phyloP scores from a whole-genome alignment of 2,329 filamentous ascomycete genomes.

The Ophiostoma himal-ulmi region DNA sequence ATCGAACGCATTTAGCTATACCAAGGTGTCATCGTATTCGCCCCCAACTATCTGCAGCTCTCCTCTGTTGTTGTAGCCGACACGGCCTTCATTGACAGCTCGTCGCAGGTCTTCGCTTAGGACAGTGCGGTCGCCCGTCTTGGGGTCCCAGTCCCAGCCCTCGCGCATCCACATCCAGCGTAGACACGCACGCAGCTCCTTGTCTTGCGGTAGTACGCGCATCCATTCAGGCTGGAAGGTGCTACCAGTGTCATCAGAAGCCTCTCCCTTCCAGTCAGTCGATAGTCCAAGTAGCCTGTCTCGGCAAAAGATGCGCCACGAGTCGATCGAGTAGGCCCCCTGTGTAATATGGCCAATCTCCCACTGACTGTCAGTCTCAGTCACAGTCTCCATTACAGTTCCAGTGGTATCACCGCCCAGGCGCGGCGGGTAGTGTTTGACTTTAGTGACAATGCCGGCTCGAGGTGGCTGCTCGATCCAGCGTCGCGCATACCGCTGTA shows the following conservation, averaged over 20 bases:
- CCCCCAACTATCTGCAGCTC: constrained; percentile 32
- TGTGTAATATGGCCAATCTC: constrained; percentile 82
- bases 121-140: constrained; percentile 57
- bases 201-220: constrained; percentile 73
- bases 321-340: constrained; percentile 77
- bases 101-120: constrained; percentile 48
- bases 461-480: constrained; percentile 62
- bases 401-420: constrained; percentile 24
- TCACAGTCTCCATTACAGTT: constrained; percentile 29
- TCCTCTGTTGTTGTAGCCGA: constrained; percentile 50
- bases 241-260: not conserved
- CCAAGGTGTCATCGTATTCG: not conserved
- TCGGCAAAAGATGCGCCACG: constrained; percentile 89
- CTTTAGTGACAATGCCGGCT: constrained; percentile 49
- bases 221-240: constrained; percentile 75
- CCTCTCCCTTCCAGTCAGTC: constrained; percentile 58
- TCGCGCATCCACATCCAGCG: constrained; percentile 90
- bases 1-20: not conserved
- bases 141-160: constrained; percentile 73
- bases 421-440: constrained; percentile 41
- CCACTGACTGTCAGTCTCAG: constrained; percentile 49
- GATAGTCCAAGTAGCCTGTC: constrained; percentile 66
- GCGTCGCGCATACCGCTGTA: constrained; percentile 62
- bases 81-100: constrained; percentile 53
- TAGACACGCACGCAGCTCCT: constrained; percentile 80